These are phyloP conservation scores for Multifurca ochricompacta DNA, from an alignment of 768 basidiomycete species.

Conservation along the genomic window DNA sequence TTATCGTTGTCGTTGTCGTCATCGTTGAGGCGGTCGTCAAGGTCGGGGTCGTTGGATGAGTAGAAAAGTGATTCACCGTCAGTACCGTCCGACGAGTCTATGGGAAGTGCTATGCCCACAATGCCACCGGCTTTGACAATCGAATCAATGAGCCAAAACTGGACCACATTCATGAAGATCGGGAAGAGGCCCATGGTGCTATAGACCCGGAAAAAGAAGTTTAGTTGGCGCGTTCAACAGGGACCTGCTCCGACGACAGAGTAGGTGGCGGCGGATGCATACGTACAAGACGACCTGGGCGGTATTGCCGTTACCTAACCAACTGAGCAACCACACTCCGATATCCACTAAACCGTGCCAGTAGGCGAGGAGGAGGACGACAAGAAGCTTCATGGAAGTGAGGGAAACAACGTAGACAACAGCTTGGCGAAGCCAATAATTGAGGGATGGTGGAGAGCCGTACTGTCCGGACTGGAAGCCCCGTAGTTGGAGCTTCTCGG, in stretches of 20 bases:
- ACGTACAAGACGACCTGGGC: slow-evolving; percentile 78
- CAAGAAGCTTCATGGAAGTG: slow-evolving; percentile 83
- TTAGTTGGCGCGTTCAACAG: background rate
- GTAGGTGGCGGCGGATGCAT: background rate
- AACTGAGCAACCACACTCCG: slow-evolving; percentile 85
- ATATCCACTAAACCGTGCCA: slow-evolving; percentile 63
- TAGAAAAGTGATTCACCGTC: slow-evolving; percentile 56
- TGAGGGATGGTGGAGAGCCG: slow-evolving; percentile 70
- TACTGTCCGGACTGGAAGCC: slow-evolving; percentile 86
- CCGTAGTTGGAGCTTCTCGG: slow-evolving; percentile 54
- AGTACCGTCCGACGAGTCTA: slow-evolving; percentile 33
- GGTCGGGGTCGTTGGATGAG: slow-evolving; percentile 38
- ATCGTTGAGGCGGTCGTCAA: slow-evolving; percentile 21
- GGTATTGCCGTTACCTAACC: slow-evolving; percentile 58
- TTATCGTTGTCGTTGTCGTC: background rate
- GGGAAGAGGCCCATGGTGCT: slow-evolving; percentile 92
- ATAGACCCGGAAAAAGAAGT: background rate
- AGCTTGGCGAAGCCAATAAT: slow-evolving; percentile 69
- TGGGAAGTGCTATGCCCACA: slow-evolving; percentile 32
- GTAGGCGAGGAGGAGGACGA: slow-evolving; percentile 65
- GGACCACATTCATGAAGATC: slow-evolving; percentile 78
- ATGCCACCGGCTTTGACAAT: slow-evolving; percentile 70
- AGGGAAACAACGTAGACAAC: slow-evolving; percentile 77
- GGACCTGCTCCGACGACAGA: background rate
- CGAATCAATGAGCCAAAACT: slow-evolving; percentile 94